A percentile compares a stretch with the other conserved stretches of the same genome.
Evolutionary conservation across 768 basidiomycete species (phyloP).

Genomic region (Nevesoporus exiguus): DNA sequence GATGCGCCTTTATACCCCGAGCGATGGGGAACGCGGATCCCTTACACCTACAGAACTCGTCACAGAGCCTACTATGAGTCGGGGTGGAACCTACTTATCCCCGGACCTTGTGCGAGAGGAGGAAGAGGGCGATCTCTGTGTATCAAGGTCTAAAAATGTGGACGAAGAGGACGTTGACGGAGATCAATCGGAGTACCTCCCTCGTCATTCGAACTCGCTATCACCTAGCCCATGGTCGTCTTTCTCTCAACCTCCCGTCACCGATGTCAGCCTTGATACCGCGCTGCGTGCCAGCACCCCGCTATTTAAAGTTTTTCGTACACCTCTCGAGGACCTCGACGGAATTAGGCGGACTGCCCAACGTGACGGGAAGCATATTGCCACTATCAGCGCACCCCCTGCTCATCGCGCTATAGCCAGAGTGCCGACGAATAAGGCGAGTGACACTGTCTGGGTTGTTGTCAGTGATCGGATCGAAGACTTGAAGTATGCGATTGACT

Average conservation of each 20-base stretch:
- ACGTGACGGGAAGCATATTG: constrained; percentile 32
- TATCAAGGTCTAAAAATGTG: constrained; percentile 7
- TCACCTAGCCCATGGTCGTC: constrained; percentile 28
- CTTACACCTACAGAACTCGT: constrained; percentile 31
- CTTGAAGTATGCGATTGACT: constrained; percentile 31
- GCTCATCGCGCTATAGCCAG: constrained; percentile 22
- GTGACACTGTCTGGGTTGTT: constrained; percentile 30
- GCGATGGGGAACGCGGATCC: constrained; percentile 22
- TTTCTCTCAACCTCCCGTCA: constrained; percentile 23
- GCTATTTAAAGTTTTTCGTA: constrained; percentile 33
- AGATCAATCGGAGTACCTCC: constrained; percentile 11
- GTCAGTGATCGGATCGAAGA: constrained; percentile 33
- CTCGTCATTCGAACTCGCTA: constrained; percentile 17
- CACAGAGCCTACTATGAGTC: constrained; percentile 17
- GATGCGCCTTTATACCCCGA: constrained; percentile 22
- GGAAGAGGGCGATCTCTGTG: constrained; percentile 3
- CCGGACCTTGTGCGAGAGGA: constrained; percentile 9
- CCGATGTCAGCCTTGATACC: constrained; percentile 25
- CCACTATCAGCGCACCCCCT: constrained; percentile 25
- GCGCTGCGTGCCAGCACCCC: constrained; percentile 31
- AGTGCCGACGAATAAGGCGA: constrained; percentile 16
- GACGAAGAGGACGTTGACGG: constrained; percentile 12
- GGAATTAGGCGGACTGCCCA: constrained; percentile 25
- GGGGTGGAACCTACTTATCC: neutral
- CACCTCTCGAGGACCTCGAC: constrained; percentile 28